Percentiles rank a stretch among this genome's conserved stretches.
phyloP scores from a whole-genome alignment of 2,329 filamentous ascomycete species.

The Emergomyces pasteurianus region DNA sequence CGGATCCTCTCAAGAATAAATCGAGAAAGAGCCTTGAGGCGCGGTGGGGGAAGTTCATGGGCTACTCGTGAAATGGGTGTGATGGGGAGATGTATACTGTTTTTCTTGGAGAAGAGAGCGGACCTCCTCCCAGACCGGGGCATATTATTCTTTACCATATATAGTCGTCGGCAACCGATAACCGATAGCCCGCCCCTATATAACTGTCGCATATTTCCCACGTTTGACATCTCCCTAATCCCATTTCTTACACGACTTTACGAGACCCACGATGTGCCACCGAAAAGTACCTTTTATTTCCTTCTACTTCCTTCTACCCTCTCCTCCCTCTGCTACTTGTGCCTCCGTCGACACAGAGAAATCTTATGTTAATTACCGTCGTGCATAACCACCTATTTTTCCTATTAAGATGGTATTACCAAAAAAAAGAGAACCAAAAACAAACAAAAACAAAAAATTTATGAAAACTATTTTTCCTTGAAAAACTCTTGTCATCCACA shows the following conservation, averaged over 20 bases:
- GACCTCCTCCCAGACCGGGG: not conserved
- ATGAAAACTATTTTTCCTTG: not conserved
- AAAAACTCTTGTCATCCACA: not conserved
- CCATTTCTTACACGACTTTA: not conserved
- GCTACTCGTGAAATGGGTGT: constrained; percentile 22
- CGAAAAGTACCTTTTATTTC: not conserved
- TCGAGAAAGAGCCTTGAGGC: constrained; percentile 26
- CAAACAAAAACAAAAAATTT: not conserved
- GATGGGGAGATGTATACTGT: not conserved
- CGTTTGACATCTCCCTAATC: not conserved
- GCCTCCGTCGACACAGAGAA: too few relatives aligned
- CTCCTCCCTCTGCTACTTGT: too few relatives aligned
- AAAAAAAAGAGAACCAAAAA: too few relatives aligned
- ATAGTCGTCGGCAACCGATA: not conserved
- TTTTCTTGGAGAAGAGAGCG: not conserved
- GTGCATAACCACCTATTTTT: not conserved
- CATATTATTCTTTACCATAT: not conserved
- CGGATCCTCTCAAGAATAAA: constrained; percentile 22
- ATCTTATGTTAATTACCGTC: not conserved
- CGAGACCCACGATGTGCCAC: not conserved
- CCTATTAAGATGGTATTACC: not conserved
- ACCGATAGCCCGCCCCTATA: not conserved
- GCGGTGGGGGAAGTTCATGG: constrained; percentile 30
- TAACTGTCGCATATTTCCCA: not conserved
- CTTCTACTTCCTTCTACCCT: not conserved